Conservation (phyloP, 2,329 filamentous ascomycete species). For the Immersiporthe knoxdaviesiana region DNA sequence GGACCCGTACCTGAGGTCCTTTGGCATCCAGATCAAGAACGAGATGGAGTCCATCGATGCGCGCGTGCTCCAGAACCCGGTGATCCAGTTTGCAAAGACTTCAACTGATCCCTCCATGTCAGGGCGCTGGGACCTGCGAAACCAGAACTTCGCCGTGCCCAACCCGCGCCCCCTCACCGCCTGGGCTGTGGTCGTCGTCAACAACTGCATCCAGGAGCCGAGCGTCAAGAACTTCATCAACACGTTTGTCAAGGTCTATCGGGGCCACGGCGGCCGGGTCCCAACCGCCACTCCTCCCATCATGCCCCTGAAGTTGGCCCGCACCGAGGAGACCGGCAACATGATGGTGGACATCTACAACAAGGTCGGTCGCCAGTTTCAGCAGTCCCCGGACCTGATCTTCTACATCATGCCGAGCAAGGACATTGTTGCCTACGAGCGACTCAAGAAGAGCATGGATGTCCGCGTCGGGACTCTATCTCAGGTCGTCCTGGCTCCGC, state of each 20-base stretch:
- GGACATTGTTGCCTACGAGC: slow-evolving; percentile 73
- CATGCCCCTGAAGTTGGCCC: slow-evolving; percentile 33
- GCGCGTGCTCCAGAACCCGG: slow-evolving; percentile 70
- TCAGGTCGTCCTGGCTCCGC: slow-evolving; percentile 75
- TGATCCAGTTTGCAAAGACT: slow-evolving; percentile 67
- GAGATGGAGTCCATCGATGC: slow-evolving; percentile 71
- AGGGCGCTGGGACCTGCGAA: slow-evolving; percentile 87
- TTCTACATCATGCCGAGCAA: slow-evolving; percentile 77
- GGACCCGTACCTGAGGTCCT: slow-evolving; percentile 73
- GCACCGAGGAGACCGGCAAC: slow-evolving; percentile 48
- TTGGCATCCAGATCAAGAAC: slow-evolving; percentile 70
- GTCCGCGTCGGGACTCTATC: slow-evolving; percentile 82
- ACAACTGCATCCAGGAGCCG: slow-evolving; percentile 54
- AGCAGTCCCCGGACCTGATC: slow-evolving; percentile 71
- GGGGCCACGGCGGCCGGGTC: slow-evolving; percentile 54
- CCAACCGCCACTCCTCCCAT: slow-evolving; percentile 39
- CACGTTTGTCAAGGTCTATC: slow-evolving; percentile 50
- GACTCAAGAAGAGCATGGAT: slow-evolving; percentile 88
- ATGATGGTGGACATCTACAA: slow-evolving; percentile 61
- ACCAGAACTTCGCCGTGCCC: slow-evolving; percentile 72
- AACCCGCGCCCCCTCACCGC: slow-evolving; percentile 66
- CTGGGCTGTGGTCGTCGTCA: slow-evolving; percentile 77
- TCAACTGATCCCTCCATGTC: slow-evolving; percentile 62
- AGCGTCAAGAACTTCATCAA: slow-evolving; percentile 62
- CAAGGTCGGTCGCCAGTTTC: slow-evolving; percentile 55